Conservation (phyloP, 305 asterid genomes). For the Solanum aculeatissimum region DNA sequence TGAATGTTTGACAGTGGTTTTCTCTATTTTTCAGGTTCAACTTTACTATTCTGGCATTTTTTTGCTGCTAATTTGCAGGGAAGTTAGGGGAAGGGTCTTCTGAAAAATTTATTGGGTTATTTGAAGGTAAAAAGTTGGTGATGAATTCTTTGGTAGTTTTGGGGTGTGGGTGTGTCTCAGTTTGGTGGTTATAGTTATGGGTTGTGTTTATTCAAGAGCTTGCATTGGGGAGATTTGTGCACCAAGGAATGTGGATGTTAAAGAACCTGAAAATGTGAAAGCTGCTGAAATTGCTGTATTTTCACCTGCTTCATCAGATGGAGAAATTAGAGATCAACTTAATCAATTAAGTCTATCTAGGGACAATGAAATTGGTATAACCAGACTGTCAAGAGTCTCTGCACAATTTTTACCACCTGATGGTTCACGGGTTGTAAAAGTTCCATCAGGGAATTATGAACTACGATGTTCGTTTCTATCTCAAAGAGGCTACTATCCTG, state of each 20-base stretch:
- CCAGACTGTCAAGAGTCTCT: slow-evolving; percentile 69
- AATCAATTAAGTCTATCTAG: slow-evolving; percentile 34
- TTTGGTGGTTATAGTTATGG: slow-evolving; percentile 55
- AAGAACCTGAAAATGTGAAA: slow-evolving; percentile 38
- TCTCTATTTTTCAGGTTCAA: not conserved
- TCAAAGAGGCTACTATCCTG: slow-evolving; percentile 96
- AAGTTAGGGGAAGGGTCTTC: not conserved
- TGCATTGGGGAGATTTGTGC: slow-evolving; percentile 90
- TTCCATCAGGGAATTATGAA: slow-evolving; percentile 68
- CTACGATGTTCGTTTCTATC: slow-evolving; percentile 71
- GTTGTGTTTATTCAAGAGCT: slow-evolving; percentile 77
- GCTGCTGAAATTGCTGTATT: slow-evolving; percentile 45
- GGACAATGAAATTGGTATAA: slow-evolving; percentile 70
- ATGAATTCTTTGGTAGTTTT: slow-evolving; percentile 23
- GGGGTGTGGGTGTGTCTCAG: slow-evolving; percentile 21
- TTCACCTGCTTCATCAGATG: slow-evolving; percentile 49
- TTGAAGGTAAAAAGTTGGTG: slow-evolving; percentile 7
- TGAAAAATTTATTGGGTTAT: not conserved
- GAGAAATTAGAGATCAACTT: slow-evolving; percentile 42
- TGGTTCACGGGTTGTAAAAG: slow-evolving; percentile 63
- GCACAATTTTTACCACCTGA: slow-evolving; percentile 77
- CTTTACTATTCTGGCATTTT: not conserved
- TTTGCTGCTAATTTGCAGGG: not conserved
- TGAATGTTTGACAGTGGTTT: slow-evolving; percentile 1
- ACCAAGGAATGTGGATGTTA: slow-evolving; percentile 43